A percentile compares a stretch with the other conserved stretches of the same genome.
phyloP scores from a whole-genome alignment of 805 yeast genomes.

The Wickerhamomyces rabaulensis region DNA sequence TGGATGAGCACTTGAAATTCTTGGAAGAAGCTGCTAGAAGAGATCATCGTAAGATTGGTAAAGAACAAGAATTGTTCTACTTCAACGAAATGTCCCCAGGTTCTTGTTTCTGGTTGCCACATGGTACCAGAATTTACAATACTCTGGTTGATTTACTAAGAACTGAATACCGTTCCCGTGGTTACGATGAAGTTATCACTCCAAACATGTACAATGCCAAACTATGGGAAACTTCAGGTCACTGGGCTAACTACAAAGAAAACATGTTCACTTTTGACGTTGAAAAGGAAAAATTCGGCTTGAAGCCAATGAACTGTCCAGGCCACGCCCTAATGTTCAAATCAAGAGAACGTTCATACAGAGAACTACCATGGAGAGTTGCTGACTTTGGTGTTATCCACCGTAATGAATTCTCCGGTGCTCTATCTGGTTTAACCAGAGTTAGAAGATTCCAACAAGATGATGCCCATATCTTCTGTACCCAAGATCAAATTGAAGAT shows the following conservation, averaged over 20 bases:
- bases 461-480: conserved; percentile 97
- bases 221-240: conserved; percentile 98
- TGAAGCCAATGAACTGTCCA: conserved; percentile 92
- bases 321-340: conserved; percentile 93
- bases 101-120: conserved; percentile 97
- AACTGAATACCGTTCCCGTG: conserved; percentile 84
- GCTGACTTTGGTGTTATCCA: conserved; percentile 97
- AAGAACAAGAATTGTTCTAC: conserved; percentile 90
- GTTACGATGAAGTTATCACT: conserved; percentile 96
- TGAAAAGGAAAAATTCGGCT: conserved; percentile 91
- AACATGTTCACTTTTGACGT: conserved; percentile 96
- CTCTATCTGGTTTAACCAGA: conserved; percentile 90
- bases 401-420: conserved; percentile 95
- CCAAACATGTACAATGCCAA: conserved; percentile 98
- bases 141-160: conserved; percentile 75
- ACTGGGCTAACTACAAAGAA: conserved; percentile 96
- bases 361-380: conserved; percentile 98
- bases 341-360: conserved; percentile 88
- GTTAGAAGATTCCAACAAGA: conserved; percentile 99
- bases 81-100: conserved; percentile 98
- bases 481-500: conserved; percentile 79
- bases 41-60: conserved; percentile 95
- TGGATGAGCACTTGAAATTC: conserved; percentile 93
- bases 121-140: conserved; percentile 96
- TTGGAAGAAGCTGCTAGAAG: conserved; percentile 94